A percentile compares a stretch with the other conserved stretches of the same genome.
Conservation (phyloP, 805 yeast species). For the Cyberlindnera saturnus region DNA sequence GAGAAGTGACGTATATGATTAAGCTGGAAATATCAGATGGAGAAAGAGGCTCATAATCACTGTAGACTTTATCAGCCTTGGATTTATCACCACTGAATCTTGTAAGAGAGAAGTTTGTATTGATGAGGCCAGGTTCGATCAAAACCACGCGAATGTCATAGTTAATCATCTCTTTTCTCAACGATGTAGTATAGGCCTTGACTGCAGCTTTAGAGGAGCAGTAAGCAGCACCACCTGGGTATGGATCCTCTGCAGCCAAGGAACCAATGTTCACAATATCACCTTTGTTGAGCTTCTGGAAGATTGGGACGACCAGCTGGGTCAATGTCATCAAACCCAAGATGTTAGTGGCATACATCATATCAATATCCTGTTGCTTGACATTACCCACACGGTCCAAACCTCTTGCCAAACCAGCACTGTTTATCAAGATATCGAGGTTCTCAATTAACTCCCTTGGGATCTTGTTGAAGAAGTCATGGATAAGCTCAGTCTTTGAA, state of each 20-base stretch:
- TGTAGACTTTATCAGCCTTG: constrained; percentile 50
- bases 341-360: constrained; percentile 82
- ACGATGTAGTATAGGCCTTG: constrained; percentile 60
- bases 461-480: constrained; percentile 37
- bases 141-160: constrained; percentile 60
- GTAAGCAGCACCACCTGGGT: constrained; percentile 57
- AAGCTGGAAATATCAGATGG: constrained; percentile 58
- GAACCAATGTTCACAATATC: constrained; percentile 70
- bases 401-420: constrained; percentile 78
- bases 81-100: constrained; percentile 51
- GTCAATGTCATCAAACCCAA: constrained; percentile 78
- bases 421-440: constrained; percentile 60
- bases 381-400: constrained; percentile 70
- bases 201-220: constrained; percentile 71
- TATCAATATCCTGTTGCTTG: constrained; percentile 50
- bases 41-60: constrained; percentile 47
- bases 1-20: constrained; percentile 48
- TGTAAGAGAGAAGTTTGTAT: constrained; percentile 54
- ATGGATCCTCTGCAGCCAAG: constrained; percentile 71
- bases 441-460: constrained; percentile 52
- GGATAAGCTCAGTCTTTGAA: constrained; percentile 43
- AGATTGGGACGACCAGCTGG: constrained; percentile 60
- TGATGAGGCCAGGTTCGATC: constrained; percentile 62
- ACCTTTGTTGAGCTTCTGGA: constrained; percentile 63
- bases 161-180: constrained; percentile 66